phyloP scores from a whole-genome alignment of 208 protist genomes.

The Leishmania amazonensis region DNA sequence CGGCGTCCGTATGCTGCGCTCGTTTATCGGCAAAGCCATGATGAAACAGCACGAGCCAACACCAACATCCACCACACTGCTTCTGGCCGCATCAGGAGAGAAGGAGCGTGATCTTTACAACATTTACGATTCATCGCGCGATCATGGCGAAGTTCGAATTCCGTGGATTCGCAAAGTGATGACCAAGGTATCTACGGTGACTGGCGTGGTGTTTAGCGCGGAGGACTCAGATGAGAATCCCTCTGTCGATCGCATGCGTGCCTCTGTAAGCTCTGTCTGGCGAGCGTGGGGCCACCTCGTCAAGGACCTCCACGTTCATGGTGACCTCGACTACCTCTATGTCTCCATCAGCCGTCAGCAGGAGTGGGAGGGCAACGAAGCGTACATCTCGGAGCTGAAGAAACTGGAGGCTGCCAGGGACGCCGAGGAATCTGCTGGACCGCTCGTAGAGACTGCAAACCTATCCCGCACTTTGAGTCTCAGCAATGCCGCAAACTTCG shows the following conservation, averaged over 20 bases:
- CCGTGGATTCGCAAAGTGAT: slow-evolving; percentile 58
- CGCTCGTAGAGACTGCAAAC: slow-evolving; percentile 4
- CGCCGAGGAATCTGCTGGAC: neutral
- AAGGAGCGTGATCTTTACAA: slow-evolving; percentile 39
- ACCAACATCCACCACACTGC: slow-evolving; percentile 59
- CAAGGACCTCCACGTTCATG: slow-evolving; percentile 86
- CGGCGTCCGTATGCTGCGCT: slow-evolving; percentile 64
- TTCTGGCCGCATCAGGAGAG: slow-evolving; percentile 49
- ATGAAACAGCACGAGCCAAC: slow-evolving; percentile 77
- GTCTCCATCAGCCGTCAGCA: slow-evolving; percentile 66
- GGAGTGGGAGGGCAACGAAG: slow-evolving; percentile 50
- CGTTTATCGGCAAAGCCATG: slow-evolving; percentile 78
- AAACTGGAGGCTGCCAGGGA: slow-evolving; percentile 34
- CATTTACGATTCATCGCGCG: slow-evolving; percentile 18
- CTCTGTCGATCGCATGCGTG: slow-evolving; percentile 43
- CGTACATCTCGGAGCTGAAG: slow-evolving; percentile 54
- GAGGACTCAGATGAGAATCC: slow-evolving; percentile 37
- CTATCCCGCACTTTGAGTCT: slow-evolving; percentile 6
- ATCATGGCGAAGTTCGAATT: slow-evolving; percentile 41
- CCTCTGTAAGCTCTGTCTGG: slow-evolving; percentile 74
- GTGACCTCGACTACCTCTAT: slow-evolving; percentile 83
- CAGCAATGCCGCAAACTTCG: neutral
- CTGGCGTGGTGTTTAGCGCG: slow-evolving; percentile 50
- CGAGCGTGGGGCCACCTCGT: slow-evolving; percentile 83
- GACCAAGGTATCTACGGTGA: slow-evolving; percentile 51